These are phyloP conservation scores for Cercospora sp. DNA, from an alignment of 2,329 filamentous ascomycete species.

Conservation along the genomic window DNA sequence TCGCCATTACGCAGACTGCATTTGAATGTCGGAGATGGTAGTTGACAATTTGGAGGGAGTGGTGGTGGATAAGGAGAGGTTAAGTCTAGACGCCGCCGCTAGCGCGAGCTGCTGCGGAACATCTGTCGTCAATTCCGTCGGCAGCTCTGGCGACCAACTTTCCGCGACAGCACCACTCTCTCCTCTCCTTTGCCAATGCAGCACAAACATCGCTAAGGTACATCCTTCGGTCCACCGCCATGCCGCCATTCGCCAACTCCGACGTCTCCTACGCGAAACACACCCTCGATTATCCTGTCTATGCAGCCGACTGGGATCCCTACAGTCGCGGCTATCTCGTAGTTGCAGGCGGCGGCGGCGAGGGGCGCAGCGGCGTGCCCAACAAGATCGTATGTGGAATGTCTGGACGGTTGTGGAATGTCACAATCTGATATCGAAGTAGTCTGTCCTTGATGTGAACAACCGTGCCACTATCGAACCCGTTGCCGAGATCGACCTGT, in stretches of 20 bases:
- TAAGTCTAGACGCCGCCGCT: neutral
- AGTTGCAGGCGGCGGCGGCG: slow-evolving; percentile 84
- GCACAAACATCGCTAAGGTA: neutral
- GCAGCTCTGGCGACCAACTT: neutral
- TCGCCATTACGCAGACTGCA: neutral
- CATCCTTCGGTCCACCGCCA: neutral
- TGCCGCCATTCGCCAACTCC: slow-evolving; percentile 25
- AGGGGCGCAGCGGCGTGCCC: slow-evolving; percentile 74
- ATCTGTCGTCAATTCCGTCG: neutral
- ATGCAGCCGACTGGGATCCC: slow-evolving; percentile 84
- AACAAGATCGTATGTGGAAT: slow-evolving; percentile 73
- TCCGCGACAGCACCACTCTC: neutral
- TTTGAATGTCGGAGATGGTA: neutral
- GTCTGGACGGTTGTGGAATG: neutral
- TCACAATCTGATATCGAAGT: neutral
- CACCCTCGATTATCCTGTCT: slow-evolving; percentile 78
- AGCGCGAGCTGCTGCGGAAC: neutral
- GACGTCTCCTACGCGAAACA: slow-evolving; percentile 56
- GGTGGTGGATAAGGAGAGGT: neutral
- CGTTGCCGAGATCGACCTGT: slow-evolving; percentile 73
- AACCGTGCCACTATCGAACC: slow-evolving; percentile 62
- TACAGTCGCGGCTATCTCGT: slow-evolving; percentile 72
- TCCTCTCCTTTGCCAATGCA: neutral
- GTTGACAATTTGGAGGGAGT: neutral
- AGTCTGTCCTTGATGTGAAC: slow-evolving; percentile 73